Percentiles rank a stretch among this genome's conserved stretches.
Conservation (phyloP, 306 rosid genomes). For the Carpinus fangiana region DNA sequence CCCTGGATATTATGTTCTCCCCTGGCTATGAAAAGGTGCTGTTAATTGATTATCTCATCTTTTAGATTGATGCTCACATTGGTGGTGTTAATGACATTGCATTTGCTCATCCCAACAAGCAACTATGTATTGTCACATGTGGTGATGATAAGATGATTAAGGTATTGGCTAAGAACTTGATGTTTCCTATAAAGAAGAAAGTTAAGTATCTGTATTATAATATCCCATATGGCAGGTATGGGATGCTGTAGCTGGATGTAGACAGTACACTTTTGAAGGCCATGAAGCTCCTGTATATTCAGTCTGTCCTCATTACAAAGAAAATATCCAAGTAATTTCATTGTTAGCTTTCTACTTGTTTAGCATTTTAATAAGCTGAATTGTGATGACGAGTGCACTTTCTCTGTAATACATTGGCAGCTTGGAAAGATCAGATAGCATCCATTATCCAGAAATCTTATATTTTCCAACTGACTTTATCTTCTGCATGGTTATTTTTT, state of each 20-base stretch:
- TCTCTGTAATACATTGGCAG: background rate
- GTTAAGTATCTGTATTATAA: background rate
- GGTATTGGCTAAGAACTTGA: constrained; percentile 25
- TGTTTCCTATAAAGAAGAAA: background rate
- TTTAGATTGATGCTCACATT: constrained; percentile 47
- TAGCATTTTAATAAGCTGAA: background rate
- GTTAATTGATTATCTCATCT: constrained; percentile 17
- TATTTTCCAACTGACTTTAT: background rate
- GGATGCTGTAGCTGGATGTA: constrained; percentile 43
- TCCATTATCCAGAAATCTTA: background rate
- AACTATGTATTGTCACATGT: constrained; percentile 42
- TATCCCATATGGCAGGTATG: constrained; percentile 33
- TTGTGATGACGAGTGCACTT: constrained; percentile 10
- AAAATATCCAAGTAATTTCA: constrained; percentile 38
- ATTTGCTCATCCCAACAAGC: constrained; percentile 49
- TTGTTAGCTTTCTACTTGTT: background rate
- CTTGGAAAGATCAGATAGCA: background rate
- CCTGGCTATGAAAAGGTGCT: background rate
- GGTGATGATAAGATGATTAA: constrained; percentile 49
- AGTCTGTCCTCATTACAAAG: constrained; percentile 47
- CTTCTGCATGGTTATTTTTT: background rate
- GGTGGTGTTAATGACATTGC: constrained; percentile 55
- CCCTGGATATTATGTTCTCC: background rate
- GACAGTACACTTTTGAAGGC: constrained; percentile 42
- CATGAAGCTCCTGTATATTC: constrained; percentile 54